These are phyloP conservation scores for Amanita muscaria DNA, from an alignment of 768 basidiomycete species.

Conservation along the genomic window DNA sequence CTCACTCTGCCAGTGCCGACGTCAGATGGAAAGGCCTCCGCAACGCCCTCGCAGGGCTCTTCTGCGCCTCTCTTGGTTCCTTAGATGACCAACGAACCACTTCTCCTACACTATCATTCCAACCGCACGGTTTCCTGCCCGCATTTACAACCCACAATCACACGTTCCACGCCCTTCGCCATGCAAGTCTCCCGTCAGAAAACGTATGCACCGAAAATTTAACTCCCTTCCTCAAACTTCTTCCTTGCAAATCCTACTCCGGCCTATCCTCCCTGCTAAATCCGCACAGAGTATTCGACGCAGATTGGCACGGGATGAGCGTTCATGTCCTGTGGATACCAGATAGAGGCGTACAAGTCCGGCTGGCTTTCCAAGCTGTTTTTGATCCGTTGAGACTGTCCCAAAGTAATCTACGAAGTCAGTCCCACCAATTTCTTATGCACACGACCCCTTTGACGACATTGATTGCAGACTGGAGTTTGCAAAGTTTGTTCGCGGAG, in stretches of 20 bases:
- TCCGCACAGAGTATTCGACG: constrained; percentile 79
- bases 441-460: constrained; percentile 1
- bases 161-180: constrained; percentile 48
- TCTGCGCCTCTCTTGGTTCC: constrained; percentile 86
- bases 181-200: constrained; percentile 74
- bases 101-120: constrained; percentile 37
- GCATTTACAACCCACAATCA: constrained; percentile 23
- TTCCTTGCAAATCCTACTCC: constrained; percentile 86
- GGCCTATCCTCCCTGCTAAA: constrained; percentile 80
- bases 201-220: constrained; percentile 96
- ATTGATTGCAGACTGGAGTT: constrained; percentile 56
- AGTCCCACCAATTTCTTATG: not conserved
- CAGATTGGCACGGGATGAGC: constrained; percentile 86
- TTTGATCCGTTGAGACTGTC: constrained; percentile 63
- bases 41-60: constrained; percentile 85
- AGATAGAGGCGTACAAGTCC: constrained; percentile 51
- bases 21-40: constrained; percentile 78
- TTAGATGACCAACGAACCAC: constrained; percentile 68
- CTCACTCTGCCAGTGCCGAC: constrained; percentile 47
- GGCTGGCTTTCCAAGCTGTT: constrained; percentile 66
- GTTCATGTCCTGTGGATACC: constrained; percentile 64
- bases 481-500: constrained; percentile 59
- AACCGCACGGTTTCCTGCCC: constrained; percentile 50
- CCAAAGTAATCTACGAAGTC: constrained; percentile 47
- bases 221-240: constrained; percentile 89